Conservation (phyloP, 345 rosid species). For the Eucalyptus viminalis region DNA sequence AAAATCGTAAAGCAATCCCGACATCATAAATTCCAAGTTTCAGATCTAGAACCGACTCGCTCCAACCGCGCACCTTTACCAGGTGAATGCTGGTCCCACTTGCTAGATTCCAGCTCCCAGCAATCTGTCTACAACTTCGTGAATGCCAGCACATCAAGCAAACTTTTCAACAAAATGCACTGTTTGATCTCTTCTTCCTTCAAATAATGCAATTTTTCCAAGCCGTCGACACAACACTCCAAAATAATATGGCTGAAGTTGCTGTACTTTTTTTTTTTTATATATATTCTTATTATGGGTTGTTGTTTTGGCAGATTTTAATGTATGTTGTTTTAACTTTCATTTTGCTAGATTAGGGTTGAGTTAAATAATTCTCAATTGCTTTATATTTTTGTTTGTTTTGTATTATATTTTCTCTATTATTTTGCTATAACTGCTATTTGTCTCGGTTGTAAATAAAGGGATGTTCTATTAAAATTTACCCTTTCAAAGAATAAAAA, state of each 20-base stretch:
- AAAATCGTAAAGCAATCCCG: background rate
- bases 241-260: background rate
- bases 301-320: background rate
- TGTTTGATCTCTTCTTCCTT: background rate
- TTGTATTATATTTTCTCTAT: too few relatives aligned
- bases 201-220: background rate
- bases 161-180: background rate
- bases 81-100: background rate
- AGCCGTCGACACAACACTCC: background rate
- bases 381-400: background rate
- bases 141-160: background rate
- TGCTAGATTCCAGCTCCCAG: background rate
- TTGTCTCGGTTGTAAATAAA: background rate
- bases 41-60: fast-evolving
- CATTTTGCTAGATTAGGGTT: background rate
- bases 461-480: background rate
- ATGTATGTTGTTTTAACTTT: background rate
- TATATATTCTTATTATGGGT: background rate
- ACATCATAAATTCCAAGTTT: background rate
- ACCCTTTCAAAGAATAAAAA: background rate
- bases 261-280: background rate
- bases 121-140: background rate
- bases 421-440: too few relatives aligned
- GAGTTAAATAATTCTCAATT: background rate
- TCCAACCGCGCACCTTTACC: too few relatives aligned